Base-by-base conservation (phyloP, 163 green algal genomes). In the Volvox carteri region DNA sequence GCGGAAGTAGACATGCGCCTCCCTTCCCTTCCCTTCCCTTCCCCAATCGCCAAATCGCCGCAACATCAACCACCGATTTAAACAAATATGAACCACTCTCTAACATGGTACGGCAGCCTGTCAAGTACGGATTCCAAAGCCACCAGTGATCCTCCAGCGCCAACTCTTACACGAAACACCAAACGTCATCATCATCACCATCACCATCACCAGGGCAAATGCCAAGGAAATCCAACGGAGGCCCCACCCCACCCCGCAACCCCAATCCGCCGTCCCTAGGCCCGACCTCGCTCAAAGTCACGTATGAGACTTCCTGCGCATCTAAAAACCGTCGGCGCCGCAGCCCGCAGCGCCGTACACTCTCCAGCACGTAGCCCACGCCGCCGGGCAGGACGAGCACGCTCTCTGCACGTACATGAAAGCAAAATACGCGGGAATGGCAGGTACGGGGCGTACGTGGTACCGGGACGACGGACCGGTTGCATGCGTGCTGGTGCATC, bases 291-390 rank as follows among this genome's bases (percentile, higher is more conserved):
- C 78, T 86, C 8, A 86, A 23, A 0, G 78, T 60, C 5, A 86
- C 56, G 78, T 86, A 86, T 25, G 35, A 50, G 8, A 86, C 56
- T 28, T 86, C 78, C 21, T 16, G 25, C 3, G 54, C 37, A 46
- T 86, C 78, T 9, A 86, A 28, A 28, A 86, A 86, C 0, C 78
- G 78, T 28, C 41, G 54, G 0, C 54, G 39, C 56, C 37, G 28
- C 28, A 48, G 0, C 8, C 78, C 78, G 78, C 39, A 76, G 4
- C 56, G 78, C 50, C 78, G 78, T 50, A 70, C 75, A 30, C 48
- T 72, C 56, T 86, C 78, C 39, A 86, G 39, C 23, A 86, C 19
- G 37, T 76, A 86, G 25, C 78, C 78, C 37, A 86, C 78, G 41
- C 78, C 78, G 0, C 78, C 78, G 23, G 78, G 54, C 4, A 86